Base-by-base conservation (phyloP, 768 basidiomycete genomes). In the Panaeolus papilionaceus region DNA sequence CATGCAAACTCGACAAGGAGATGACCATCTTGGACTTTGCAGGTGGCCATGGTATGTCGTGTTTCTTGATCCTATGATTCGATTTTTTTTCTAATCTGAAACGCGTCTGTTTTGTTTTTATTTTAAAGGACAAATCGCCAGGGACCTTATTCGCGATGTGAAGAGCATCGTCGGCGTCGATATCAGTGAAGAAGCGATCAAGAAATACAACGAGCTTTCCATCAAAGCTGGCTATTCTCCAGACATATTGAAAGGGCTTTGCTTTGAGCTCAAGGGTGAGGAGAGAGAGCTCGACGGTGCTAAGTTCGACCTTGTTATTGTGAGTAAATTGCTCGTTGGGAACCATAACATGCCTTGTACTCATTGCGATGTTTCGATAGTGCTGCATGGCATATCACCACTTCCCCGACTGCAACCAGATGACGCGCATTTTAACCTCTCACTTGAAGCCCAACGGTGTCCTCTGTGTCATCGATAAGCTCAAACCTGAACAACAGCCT, bases 131-230 rank as follows among this genome's bases (percentile, higher is more conserved):
- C 75, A 88, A 26, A 76, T 92, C 16, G 89, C 92, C 2, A 83
- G 86, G 69, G 83, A 85, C 49, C 82, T 94, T 26, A 87, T 86
- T 0, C 81, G 87, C 2, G 79, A 90, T 70, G 84, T 85, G 49
- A 90, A 87, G 73, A 80, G 80, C 39, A 84, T 94, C 68, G 77
- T 93, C 18, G 93, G 92, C 9, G 87, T 92, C 16, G 93, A 94
- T 73, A 90, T 93, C 73, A 92, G 89, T 77, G 87, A 89, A 69
- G 84, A 78, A 1, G 86, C 89, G 82, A 89, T 94, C 11, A 88
- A 92, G 65, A 76, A 81, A n/a, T 94, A 87, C 80, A 92, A 92
- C 76, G 72, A 77, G 64, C 80, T 82, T n/a, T 86, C 87, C 12
- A 67, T 67, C 18, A 85, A 89, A 66, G 89, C 92, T 67, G 91